phyloP scores from a whole-genome alignment of 75 land plant species.

The Azolla pinnata region DNA sequence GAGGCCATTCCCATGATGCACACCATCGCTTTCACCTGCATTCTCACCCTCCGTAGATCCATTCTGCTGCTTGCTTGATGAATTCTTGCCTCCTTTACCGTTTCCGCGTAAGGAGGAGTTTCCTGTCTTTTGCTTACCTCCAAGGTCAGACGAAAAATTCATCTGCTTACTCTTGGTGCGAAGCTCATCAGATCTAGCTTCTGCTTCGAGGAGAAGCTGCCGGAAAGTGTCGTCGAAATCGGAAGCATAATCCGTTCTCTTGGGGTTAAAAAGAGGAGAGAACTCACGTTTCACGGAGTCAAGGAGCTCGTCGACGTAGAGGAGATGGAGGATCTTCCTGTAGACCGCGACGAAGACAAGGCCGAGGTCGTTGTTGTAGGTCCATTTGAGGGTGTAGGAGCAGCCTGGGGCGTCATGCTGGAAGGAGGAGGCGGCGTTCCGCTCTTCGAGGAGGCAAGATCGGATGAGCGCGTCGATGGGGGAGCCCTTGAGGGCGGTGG shows the following conservation, averaged over 20 bases:
- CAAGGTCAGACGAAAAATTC: neutral
- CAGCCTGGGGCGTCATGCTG: constrained; percentile 71
- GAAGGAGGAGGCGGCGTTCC: constrained; percentile 68
- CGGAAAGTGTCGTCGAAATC: constrained; percentile 91
- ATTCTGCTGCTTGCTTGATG: constrained; percentile 19
- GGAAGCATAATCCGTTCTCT: constrained; percentile 39
- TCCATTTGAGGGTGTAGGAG: constrained; percentile 91
- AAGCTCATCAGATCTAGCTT: constrained; percentile 70
- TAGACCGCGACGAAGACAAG: constrained; percentile 95
- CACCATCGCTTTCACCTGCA: constrained; percentile 44
- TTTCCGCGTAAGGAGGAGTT: neutral
- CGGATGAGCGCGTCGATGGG: constrained; percentile 92
- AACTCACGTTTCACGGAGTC: constrained; percentile 69
- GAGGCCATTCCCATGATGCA: constrained; percentile 14
- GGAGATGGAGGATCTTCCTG: constrained; percentile 70
- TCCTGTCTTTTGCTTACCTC: neutral
- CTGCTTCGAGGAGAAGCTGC: constrained; percentile 82
- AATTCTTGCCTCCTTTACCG: neutral
- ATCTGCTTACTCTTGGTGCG: constrained; percentile 42
- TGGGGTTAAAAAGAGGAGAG: constrained; percentile 57
- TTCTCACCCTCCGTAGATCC: constrained; percentile 18
- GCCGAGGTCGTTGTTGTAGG: constrained; percentile 92
- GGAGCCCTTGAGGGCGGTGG: constrained; percentile 81
- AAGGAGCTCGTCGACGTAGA: constrained; percentile 92
- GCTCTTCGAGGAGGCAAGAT: constrained; percentile 90